Evolutionary conservation across 1,284 basidiomycete species (phyloP).

Genomic region (Psilocybe mexicana): DNA sequence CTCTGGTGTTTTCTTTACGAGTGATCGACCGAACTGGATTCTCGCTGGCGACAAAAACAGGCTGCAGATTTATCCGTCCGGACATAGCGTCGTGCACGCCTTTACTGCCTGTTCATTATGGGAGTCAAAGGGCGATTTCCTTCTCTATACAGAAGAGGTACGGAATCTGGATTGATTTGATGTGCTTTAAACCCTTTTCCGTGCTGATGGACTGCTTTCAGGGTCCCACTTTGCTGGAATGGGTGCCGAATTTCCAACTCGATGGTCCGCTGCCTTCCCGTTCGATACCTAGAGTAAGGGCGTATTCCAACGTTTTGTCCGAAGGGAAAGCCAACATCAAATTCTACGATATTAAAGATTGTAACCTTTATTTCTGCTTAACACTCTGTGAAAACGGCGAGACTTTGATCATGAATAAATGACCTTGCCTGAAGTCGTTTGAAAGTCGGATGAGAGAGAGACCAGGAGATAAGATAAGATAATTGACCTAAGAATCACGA

Average conservation of each 20-base stretch:
- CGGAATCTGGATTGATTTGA: conserved; percentile 6
- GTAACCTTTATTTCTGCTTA: no score
- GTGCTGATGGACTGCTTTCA: conserved; percentile 33
- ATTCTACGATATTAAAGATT: no score
- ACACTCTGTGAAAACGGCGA: no score
- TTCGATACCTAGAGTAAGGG: conserved; percentile 67
- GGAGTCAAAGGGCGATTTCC: conserved; percentile 78
- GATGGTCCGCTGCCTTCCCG: conserved; percentile 74
- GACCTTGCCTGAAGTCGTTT: no score
- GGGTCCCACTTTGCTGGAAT: conserved; percentile 84
- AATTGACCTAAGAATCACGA: no score
- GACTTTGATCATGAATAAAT: no score
- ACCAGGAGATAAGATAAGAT: no score
- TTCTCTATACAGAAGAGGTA: conserved; percentile 85
- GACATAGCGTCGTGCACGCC: conserved; percentile 72
- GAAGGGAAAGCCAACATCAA: no score
- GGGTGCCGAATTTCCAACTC: conserved; percentile 74
- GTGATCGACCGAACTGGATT: conserved; percentile 87
- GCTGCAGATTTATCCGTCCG: conserved; percentile 64
- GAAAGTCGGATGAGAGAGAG: no score
- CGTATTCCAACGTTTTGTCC: conserved; percentile 84
- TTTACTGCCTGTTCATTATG: conserved; percentile 83
- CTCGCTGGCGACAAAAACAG: conserved; percentile 71
- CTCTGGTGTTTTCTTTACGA: conserved; percentile 85
- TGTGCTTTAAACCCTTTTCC: neutral